A percentile compares a stretch with the other conserved stretches of the same genome.
These are phyloP conservation scores for Manihot esculenta DNA, from an alignment of 441 rosid species.

Conservation along the genomic window DNA sequence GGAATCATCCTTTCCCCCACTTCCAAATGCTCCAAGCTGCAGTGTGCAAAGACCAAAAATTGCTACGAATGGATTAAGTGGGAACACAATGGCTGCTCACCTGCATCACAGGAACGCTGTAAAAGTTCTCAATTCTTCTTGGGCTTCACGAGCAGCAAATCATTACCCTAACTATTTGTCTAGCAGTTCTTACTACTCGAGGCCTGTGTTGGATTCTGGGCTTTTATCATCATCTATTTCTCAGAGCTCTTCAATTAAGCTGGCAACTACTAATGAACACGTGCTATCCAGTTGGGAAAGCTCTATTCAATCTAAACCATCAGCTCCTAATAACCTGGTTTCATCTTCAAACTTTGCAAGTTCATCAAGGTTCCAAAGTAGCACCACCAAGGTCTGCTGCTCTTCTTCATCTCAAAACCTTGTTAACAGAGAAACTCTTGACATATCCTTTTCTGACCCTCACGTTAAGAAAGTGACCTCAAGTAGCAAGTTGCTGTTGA, in stretches of 20 bases:
- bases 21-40: slow-evolving; percentile 37
- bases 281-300: slow-evolving; percentile 7
- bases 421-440: slow-evolving; percentile 18
- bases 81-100: slow-evolving; percentile 37
- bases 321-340: slow-evolving; percentile 8
- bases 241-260: not conserved
- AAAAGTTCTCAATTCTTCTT: slow-evolving; percentile 27
- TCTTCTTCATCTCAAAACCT: slow-evolving; percentile 30
- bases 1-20: slow-evolving; percentile 84
- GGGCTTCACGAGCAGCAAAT: slow-evolving; percentile 27
- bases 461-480: slow-evolving; percentile 21
- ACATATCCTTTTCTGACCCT: slow-evolving; percentile 7
- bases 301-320: not conserved
- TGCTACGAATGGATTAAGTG: slow-evolving; percentile 19
- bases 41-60: slow-evolving; percentile 38
- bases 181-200: slow-evolving; percentile 15
- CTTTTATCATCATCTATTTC: slow-evolving; percentile 1
- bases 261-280: not conserved
- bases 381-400: slow-evolving; percentile 24
- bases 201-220: not conserved
- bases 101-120: slow-evolving; percentile 25
- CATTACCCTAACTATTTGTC: slow-evolving; percentile 18
- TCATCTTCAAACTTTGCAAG: slow-evolving; percentile 21
- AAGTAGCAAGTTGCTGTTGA: slow-evolving; percentile 19
- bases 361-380: slow-evolving; percentile 30